A percentile compares a stretch with the other conserved stretches of the same genome.
Evolutionary conservation across 2,329 filamentous ascomycete species (phyloP).

Genomic region (Lachnellula hyalina): DNA sequence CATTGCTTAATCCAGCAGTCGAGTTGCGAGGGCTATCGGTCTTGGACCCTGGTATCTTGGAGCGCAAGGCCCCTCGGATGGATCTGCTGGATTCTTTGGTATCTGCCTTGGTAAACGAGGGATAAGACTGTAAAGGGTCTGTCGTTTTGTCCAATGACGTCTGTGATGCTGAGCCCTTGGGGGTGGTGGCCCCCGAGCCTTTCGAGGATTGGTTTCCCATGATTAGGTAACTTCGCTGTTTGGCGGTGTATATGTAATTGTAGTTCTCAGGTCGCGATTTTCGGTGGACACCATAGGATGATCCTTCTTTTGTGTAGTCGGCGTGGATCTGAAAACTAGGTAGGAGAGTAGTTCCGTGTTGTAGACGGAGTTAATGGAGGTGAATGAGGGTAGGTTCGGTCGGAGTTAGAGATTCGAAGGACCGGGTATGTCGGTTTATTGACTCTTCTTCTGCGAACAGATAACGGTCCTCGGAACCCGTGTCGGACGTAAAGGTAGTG

Average conservation of each 20-base stretch:
- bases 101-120: conserved; percentile 86
- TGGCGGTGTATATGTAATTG: neutral
- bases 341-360: neutral
- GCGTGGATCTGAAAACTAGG: neutral
- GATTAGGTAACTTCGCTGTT: conserved; percentile 4
- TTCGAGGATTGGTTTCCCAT: conserved; percentile 75
- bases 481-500: neutral
- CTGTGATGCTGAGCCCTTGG: conserved; percentile 26
- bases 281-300: neutral
- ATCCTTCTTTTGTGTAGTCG: neutral
- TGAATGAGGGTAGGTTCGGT: neutral
- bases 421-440: neutral
- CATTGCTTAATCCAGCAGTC: conserved; percentile 47
- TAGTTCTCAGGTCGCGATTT: neutral
- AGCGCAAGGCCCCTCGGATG: conserved; percentile 69
- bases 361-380: neutral
- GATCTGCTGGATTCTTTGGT: conserved; percentile 90
- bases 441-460: neutral
- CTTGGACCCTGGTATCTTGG: conserved; percentile 75
- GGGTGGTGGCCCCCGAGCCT: conserved; percentile 27
- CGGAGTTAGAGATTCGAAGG: neutral
- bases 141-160: conserved; percentile 26
- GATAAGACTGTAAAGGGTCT: conserved; percentile 67
- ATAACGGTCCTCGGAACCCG: neutral
- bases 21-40: conserved; percentile 83